These are phyloP conservation scores for Suillus subalutaceus DNA, from an alignment of 768 basidiomycete species.

Conservation along the genomic window DNA sequence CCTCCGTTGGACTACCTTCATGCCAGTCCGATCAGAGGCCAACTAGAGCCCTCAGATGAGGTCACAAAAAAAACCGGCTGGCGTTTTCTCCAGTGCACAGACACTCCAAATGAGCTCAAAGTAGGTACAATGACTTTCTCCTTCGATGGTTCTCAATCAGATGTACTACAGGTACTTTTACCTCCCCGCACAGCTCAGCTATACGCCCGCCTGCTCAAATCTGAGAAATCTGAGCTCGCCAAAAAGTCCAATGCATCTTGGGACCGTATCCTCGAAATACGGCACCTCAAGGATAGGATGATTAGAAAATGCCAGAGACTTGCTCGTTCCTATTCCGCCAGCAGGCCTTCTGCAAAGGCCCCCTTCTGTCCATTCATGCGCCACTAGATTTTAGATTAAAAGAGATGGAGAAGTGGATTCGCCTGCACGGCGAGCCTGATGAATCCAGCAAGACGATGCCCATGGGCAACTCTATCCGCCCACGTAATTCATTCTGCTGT, in stretches of 20 bases:
- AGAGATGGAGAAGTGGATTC: slow-evolving; percentile 81
- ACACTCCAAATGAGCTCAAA: slow-evolving; percentile 77
- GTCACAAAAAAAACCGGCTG: slow-evolving; percentile 56
- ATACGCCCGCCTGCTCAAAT: slow-evolving; percentile 66
- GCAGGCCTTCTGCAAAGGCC: slow-evolving; percentile 41
- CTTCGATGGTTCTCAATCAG: slow-evolving; percentile 4
- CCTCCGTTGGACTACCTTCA: slow-evolving; percentile 56
- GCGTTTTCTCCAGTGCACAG: slow-evolving; percentile 75
- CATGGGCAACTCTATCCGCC: slow-evolving; percentile 22
- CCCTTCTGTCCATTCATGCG: slow-evolving; percentile 68
- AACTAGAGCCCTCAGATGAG: slow-evolving; percentile 68
- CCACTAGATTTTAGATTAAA: slow-evolving; percentile 74
- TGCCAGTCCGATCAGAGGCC: slow-evolving; percentile 71
- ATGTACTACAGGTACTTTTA: slow-evolving; percentile 56
- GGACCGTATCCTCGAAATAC: slow-evolving; percentile 73
- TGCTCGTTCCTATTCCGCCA: slow-evolving; percentile 46
- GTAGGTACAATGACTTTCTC: slow-evolving; percentile 35
- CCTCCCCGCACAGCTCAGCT: slow-evolving; percentile 68
- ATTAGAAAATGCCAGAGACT: slow-evolving; percentile 76
- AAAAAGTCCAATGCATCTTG: slow-evolving; percentile 60
- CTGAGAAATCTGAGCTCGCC: slow-evolving; percentile 62
- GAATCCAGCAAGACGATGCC: slow-evolving; percentile 23
- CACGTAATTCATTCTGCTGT: slow-evolving; percentile 35
- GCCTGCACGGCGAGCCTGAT: slow-evolving; percentile 44
- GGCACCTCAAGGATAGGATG: slow-evolving; percentile 81